Evolutionary conservation across 2,329 filamentous ascomycete genomes (phyloP), one percentile per base, ranked within the genome.

Genomic region (Talaromyces funiculosus): DNA sequence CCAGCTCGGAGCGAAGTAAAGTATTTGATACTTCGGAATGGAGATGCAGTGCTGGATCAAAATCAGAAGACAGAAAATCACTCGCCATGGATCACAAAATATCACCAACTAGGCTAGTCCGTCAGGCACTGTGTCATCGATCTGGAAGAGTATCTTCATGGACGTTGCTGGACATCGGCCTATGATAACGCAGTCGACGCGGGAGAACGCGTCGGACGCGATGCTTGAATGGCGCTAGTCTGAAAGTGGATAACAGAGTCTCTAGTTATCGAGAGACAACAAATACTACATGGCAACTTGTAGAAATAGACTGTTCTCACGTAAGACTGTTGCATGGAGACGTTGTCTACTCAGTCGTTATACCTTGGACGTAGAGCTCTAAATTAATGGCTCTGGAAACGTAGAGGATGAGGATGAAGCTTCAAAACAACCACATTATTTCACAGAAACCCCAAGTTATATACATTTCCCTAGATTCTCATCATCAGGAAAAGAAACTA

Each of bases 41-140:
- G 24, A 81, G 72, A 62, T 80, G 71, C 31, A 82, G 63, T 43
- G 79, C 78, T 45, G 80, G 80, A 62, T 83, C 81, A 61, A 82
- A 82, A 4, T 80, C 81, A 3, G 79, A 76, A 3, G 77, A 75
- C 40, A 73, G 71, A 18, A 72, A 74, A 26, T 67, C 55, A 53
- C 26, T 49, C 56, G 54, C 61, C 63, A 64, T 64, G 26, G 54
- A 62, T 53, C n/a, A 43, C 20, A 24, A 16, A 43, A 51, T 8
- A n/a, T n/a, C 3, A 33, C 26, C 33, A 18, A 7, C 38, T 37
- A 4, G 20, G 12, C 14, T 7, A 57, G 20, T 16, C 14, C 14
- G 7, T 6, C 20, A 37, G 54, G 26, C 45, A 33, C 6, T 31
- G 45, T 20, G 9, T 49, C n/a, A 26, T 33, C 16, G 26, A 31